Base-by-base conservation (phyloP, 805 yeast genomes). In the Metschnikowia amazonensis region DNA sequence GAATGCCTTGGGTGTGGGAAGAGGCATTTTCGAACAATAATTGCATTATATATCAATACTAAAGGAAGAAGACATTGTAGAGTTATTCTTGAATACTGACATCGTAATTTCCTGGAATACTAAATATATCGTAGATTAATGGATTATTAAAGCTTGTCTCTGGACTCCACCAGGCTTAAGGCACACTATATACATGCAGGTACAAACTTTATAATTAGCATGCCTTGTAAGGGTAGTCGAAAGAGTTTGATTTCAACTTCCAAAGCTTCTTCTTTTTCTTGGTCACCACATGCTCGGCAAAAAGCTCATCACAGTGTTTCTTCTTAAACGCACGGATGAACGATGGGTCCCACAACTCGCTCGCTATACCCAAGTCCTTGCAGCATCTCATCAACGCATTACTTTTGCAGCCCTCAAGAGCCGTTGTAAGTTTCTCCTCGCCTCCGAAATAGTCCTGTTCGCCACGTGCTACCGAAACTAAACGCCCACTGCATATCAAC, bases 351-450 rank as follows among this genome's bases (percentile, higher is more conserved):
- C 99, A 94, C 42, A 94, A 74, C 61, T 94, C 99, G 46, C 95
- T 86, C 1, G 97, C 99, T 53, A 94, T 85, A 4, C 98, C 98
- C 58, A 94, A 74, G 67, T 94, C 99, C 64, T 94, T 94, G 67
- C 99, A 94, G 60, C 98, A 90, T 63, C 99, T 79, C 98, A 94
- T 92, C 63, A 94, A 70, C 0, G 98, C 97, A 62, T 94, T 94
- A 60, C 95, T 84, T 62, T 89, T 89, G 66, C 98, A 92, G 9
- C 99, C 99, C 67, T 94, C 99, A 34, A 95, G 83, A 0, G 98
- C 97, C 0, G 98, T 94, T 4, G 97, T 89, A 39, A 92, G 79
- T 37, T 94, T 95, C 50, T 81, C 82, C 23, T 88, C 89, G 31
- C 79, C 82, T 7, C 76, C 76, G 69, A 88, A 94, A 62, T 86